Evolutionary conservation across 2,329 filamentous ascomycete species (phyloP).

Genomic region (Ophiocordyceps unilateralis): DNA sequence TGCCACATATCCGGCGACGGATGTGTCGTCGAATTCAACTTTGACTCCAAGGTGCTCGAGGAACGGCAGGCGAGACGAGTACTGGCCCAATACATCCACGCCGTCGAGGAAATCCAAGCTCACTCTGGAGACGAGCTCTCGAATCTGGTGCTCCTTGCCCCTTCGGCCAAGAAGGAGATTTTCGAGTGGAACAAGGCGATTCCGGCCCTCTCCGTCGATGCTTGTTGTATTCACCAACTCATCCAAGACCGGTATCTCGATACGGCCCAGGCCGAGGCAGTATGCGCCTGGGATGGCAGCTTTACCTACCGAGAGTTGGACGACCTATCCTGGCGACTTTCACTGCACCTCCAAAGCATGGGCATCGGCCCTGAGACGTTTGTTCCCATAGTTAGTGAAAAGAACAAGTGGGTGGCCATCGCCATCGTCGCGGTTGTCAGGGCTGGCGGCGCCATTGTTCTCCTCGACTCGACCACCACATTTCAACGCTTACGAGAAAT

Average conservation of each 20-base stretch:
- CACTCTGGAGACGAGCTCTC: neutral
- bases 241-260: slow-evolving; percentile 21
- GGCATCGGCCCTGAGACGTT: slow-evolving; percentile 1
- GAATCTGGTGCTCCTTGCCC: neutral
- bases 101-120: neutral
- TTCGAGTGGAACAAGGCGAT: slow-evolving; percentile 10
- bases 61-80: neutral
- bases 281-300: slow-evolving; percentile 27
- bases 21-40: neutral
- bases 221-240: slow-evolving; percentile 21
- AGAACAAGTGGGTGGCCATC: slow-evolving; percentile 16
- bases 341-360: slow-evolving; percentile 1
- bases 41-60: neutral
- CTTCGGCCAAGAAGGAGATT: neutral
- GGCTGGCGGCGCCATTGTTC: slow-evolving; percentile 13
- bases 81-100: neutral
- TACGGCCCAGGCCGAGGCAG: slow-evolving; percentile 17
- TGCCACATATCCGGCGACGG: slow-evolving; percentile 1
- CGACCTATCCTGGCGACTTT: slow-evolving; percentile 1
- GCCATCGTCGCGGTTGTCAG: slow-evolving; percentile 16
- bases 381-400: slow-evolving; percentile 18
- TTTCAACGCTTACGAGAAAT: slow-evolving; percentile 1
- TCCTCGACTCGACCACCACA: slow-evolving; percentile 14
- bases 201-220: slow-evolving; percentile 3
- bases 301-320: slow-evolving; percentile 23